A percentile compares a stretch with the other conserved stretches of the same genome.
Conservation (phyloP, 2,329 filamentous ascomycete species). For the Aspergillus sergii region DNA sequence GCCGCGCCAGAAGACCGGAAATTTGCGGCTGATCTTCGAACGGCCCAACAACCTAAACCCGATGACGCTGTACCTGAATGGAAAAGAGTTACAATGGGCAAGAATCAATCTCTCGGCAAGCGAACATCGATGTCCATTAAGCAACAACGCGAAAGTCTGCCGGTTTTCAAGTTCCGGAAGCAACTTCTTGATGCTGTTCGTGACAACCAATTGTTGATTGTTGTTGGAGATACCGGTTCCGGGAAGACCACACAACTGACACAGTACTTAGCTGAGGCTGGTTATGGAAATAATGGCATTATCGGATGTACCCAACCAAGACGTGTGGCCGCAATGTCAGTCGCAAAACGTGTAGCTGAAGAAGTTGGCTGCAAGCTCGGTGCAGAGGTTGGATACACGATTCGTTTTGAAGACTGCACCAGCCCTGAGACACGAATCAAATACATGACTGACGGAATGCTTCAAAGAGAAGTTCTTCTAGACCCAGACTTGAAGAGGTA, state of each 20-base stretch:
- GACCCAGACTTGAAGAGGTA: constrained; percentile 89
- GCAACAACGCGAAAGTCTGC: constrained; percentile 85
- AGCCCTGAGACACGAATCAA: constrained; percentile 89
- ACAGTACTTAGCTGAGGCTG: constrained; percentile 90
- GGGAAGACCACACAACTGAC: constrained; percentile 97
- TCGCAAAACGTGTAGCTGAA: constrained; percentile 93
- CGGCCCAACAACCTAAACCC: constrained; percentile 61
- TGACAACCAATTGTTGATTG: constrained; percentile 89
- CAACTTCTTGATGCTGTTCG: constrained; percentile 85
- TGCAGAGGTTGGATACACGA: constrained; percentile 93
- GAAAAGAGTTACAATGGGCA: constrained; percentile 81
- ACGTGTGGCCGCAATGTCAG: constrained; percentile 95
- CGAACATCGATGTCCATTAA: constrained; percentile 91
- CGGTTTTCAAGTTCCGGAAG: constrained; percentile 84
- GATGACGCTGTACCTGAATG: constrained; percentile 81
- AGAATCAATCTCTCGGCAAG: constrained; percentile 80
- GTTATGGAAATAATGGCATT: constrained; percentile 82
- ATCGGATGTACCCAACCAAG: constrained; percentile 97
- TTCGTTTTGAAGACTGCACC: constrained; percentile 95
- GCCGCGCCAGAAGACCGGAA: constrained; percentile 78
- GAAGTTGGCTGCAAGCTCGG: constrained; percentile 92
- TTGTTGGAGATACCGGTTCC: constrained; percentile 95
- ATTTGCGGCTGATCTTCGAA: constrained; percentile 85
- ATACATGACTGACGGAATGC: constrained; percentile 99
- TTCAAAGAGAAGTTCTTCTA: constrained; percentile 90